Conservation (phyloP, 2,329 filamentous ascomycete genomes). For the Westerdykella sp. region DNA sequence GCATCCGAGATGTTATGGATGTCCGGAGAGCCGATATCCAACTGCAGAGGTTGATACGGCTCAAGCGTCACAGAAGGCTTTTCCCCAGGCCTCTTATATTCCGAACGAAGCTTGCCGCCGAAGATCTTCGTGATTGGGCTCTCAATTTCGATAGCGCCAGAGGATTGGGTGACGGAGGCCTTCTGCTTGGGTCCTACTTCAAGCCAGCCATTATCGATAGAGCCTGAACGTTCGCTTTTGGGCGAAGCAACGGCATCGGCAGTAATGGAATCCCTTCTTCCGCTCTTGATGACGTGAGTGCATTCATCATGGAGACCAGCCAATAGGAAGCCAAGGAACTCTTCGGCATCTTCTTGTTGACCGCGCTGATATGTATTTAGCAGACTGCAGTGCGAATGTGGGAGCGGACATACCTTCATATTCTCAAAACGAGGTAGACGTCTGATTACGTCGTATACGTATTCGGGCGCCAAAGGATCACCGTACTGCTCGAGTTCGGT, state of each 20-base stretch:
- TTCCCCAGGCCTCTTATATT: slow-evolving; percentile 76
- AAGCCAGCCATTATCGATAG: slow-evolving; percentile 68
- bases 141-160: slow-evolving; percentile 63
- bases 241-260: slow-evolving; percentile 37
- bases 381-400: slow-evolving; percentile 3
- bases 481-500: slow-evolving; percentile 86
- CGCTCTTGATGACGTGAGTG: slow-evolving; percentile 62
- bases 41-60: slow-evolving; percentile 87
- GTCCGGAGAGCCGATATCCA: slow-evolving; percentile 84
- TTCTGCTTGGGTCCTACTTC: slow-evolving; percentile 93
- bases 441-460: slow-evolving; percentile 89
- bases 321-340: slow-evolving; percentile 88
- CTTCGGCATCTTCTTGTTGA: slow-evolving; percentile 95
- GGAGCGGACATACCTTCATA: slow-evolving; percentile 66
- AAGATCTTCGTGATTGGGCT: slow-evolving; percentile 94
- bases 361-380: slow-evolving; percentile 57
- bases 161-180: slow-evolving; percentile 76
- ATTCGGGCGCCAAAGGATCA: slow-evolving; percentile 85
- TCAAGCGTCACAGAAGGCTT: slow-evolving; percentile 90
- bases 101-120: slow-evolving; percentile 82
- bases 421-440: slow-evolving; percentile 80
- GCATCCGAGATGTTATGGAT: slow-evolving; percentile 91
- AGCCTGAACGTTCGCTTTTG: slow-evolving; percentile 40
- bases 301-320: slow-evolving; percentile 94
- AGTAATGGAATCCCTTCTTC: slow-evolving; percentile 28